Evolutionary conservation across 495 filamentous ascomycete genomes (phyloP), one percentile per base, ranked within the genome.

Genomic region (Cercophora scortea): DNA sequence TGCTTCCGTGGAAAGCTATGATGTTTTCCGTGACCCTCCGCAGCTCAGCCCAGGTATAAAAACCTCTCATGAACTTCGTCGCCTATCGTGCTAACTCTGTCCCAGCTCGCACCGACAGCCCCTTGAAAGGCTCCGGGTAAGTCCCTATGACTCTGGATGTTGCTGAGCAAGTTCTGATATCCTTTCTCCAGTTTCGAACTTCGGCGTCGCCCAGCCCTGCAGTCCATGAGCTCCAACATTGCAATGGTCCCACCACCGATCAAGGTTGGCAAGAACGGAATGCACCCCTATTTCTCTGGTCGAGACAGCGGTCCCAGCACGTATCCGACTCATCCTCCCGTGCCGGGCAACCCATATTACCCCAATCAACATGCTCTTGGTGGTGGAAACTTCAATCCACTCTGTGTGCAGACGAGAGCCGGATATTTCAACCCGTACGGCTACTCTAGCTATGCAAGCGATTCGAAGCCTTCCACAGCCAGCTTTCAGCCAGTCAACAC

Each of bases 341-440:
- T 61, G 9, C 32, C 62, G 4, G 44, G 11, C 36, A 63, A 62
- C 54, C 52, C 62, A 10, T 74, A 69, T 39, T 61, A 68, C 9
- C 63, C 62, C 17, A 52, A 65, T 2, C 55, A 64, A 16, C 64
- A 69, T 19, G 51, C 61, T 7, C 58, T 68, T 35, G 57, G 64
- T 8, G 44, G 59, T 48, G 60, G 65, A 8, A 66, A 50, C 34
- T 65, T 68, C 43, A 78, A 78, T 46, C 75, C 75, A 1, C 63
- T 78, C 15, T 74, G 60, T 52, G 62, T 65, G 45, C 68, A 69
- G 38, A 53, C 60, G 19, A 58, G 62, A 45, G 54, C 59, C 15
- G 63, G 62, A n/a, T 62, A 50, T 17, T 61, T 68, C 40, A 56
- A 62, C 18, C 64, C 65, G 33, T 68, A 63, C 47, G 50, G 55